Evolutionary conservation across 805 yeast genomes (phyloP), one percentile per base, ranked within the genome.

Genomic region (Hanseniaspora clermontiae): DNA sequence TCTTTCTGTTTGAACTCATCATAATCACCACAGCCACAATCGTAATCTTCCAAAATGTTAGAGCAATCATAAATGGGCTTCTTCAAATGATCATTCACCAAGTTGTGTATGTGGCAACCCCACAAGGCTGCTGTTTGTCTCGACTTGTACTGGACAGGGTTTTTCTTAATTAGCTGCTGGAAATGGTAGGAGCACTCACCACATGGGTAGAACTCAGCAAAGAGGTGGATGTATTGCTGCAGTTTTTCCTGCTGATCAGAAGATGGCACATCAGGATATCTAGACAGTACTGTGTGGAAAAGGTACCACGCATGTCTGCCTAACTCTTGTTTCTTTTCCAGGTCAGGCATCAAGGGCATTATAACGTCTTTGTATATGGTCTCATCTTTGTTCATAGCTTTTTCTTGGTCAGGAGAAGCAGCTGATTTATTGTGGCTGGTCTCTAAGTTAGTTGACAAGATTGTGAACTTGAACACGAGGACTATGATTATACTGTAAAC

Each of bases 161-260:
- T 82, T 63, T 83, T 75, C 57, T 72, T 65, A 57, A 93, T 70
- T 61, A 91, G 70, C 65, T 78, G 70, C 60, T 78, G 84, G 68
- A 93, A 93, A 68, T 93, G 97, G 61, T 87, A 75, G 0, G 98
- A 97, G 70, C 97, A 93, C 66, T 91, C 97, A 3, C 95, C 95
- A 70, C 97, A 91, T 0, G 98, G 98, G 61, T 93, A 93, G 10
- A 93, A 91, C 63, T 90, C 87, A 0, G 93, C 89, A 71, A 90
- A 93, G 38, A 87, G 72, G 24, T 79, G 70, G 20, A 93, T 76
- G 66, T 82, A 93, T 58, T 73, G 77, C 17, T 70, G 64, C 49
- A 93, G 72, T 31, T 91, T 84, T 34, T 73, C 66, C 52, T 80
- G 75, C 64, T 91, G 89, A 47, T 75, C 77, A 3, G 65, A 61